These are phyloP conservation scores for Pleurotus ostreatus DNA, from an alignment of 768 basidiomycete genomes.

Conservation along the genomic window DNA sequence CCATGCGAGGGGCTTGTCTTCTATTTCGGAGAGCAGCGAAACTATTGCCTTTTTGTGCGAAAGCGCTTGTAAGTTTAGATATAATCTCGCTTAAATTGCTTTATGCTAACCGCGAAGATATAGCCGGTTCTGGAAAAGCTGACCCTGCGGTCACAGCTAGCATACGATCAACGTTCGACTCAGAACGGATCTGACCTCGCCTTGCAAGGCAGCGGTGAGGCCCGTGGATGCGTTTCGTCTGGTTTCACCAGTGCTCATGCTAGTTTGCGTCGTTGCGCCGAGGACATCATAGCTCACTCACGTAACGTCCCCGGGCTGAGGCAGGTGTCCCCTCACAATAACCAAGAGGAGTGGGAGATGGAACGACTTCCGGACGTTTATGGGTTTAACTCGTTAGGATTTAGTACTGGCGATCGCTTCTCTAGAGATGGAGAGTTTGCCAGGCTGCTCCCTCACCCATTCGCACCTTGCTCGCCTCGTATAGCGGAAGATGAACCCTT, in stretches of 20 bases:
- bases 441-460: conserved; percentile 22
- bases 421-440: neutral
- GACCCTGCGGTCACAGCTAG: neutral
- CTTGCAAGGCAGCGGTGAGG: neutral
- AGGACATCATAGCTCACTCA: neutral
- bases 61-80: conserved; percentile 45
- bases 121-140: conserved; percentile 1
- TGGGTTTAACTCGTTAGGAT: neutral
- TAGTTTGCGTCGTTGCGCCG: neutral
- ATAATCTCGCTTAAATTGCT: neutral
- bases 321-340: neutral
- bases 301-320: neutral
- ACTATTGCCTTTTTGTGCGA: conserved; percentile 56
- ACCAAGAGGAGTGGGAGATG: neutral
- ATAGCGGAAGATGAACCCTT: conserved; percentile 51
- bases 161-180: neutral
- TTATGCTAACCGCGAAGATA: neutral
- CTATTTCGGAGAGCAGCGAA: conserved; percentile 55
- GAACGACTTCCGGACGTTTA: neutral
- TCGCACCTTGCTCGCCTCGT: conserved; percentile 42
- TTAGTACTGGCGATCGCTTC: neutral
- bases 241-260: neutral
- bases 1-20: conserved; percentile 53
- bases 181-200: neutral
- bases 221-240: neutral